Percentiles rank a stretch among this genome's conserved stretches.
phyloP scores from a whole-genome alignment of 805 yeast species.

The Yamadazyma ubonensis region DNA sequence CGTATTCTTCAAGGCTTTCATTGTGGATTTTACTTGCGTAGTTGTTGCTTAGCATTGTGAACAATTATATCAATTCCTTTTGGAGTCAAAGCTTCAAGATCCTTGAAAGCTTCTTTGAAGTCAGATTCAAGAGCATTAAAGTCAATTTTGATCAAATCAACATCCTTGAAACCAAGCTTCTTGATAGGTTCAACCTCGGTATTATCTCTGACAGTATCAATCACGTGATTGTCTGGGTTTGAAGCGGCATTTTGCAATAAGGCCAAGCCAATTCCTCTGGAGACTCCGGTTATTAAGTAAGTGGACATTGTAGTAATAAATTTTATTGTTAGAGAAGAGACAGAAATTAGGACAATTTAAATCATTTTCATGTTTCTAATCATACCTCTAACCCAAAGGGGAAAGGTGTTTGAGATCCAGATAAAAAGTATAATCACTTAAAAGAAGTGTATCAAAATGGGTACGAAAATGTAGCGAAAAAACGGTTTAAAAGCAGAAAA shows the following conservation, averaged over 20 bases:
- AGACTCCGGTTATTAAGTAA: constrained; percentile 41
- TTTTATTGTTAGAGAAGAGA: background rate
- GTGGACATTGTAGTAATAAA: constrained; percentile 2
- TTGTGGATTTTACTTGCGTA: background rate
- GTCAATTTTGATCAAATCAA: constrained; percentile 10
- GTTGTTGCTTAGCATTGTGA: constrained; percentile 28
- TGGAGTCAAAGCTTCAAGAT: constrained; percentile 15
- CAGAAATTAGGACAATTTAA: no score
- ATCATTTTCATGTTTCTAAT: no score
- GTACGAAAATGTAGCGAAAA: no score
- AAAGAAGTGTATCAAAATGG: no score
- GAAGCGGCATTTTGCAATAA: constrained; percentile 23
- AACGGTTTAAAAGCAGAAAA: no score
- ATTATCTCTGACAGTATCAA: constrained; percentile 24
- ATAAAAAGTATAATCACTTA: no score
- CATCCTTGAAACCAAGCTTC: constrained; percentile 6
- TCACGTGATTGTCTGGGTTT: constrained; percentile 19
- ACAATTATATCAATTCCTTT: constrained; percentile 37
- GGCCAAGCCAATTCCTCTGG: constrained; percentile 40
- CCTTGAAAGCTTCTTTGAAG: constrained; percentile 15
- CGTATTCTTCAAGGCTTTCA: constrained; percentile 1
- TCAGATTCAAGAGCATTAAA: constrained; percentile 7
- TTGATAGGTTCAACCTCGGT: constrained; percentile 16
- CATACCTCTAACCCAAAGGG: no score
- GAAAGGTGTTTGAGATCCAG: no score